These are phyloP conservation scores for Massariosphaeria phaeospora DNA, from an alignment of 495 filamentous ascomycete genomes.

Conservation along the genomic window DNA sequence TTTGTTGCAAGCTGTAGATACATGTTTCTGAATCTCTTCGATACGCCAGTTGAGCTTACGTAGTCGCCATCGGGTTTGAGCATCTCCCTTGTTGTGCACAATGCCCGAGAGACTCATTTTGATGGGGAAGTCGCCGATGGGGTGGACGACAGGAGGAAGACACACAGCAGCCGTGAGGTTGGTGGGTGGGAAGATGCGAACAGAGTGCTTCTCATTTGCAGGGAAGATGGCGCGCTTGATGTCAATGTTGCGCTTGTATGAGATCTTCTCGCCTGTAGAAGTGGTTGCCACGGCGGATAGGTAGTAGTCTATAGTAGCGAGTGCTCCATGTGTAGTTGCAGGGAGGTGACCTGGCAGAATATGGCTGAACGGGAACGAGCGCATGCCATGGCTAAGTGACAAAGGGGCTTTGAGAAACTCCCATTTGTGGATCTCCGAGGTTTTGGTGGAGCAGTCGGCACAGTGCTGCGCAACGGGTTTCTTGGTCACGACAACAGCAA, in stretches of 20 bases:
- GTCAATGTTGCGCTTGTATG: slow-evolving; percentile 57
- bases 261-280: slow-evolving; percentile 58
- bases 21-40: slow-evolving; percentile 73
- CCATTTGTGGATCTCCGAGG: slow-evolving; percentile 72
- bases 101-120: slow-evolving; percentile 76
- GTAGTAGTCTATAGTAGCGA: slow-evolving; percentile 73
- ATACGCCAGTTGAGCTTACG: slow-evolving; percentile 90
- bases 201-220: slow-evolving; percentile 65
- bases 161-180: slow-evolving; percentile 79
- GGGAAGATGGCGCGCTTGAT: slow-evolving; percentile 74
- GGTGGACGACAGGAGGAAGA: slow-evolving; percentile 77
- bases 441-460: slow-evolving; percentile 62
- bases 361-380: slow-evolving; percentile 88
- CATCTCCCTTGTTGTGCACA: slow-evolving; percentile 52
- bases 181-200: slow-evolving; percentile 94
- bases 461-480: slow-evolving; percentile 76
- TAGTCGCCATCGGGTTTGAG: slow-evolving; percentile 74
- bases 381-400: slow-evolving; percentile 50
- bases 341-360: slow-evolving; percentile 83
- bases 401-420: slow-evolving; percentile 65
- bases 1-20: slow-evolving; percentile 75
- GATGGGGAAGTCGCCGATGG: slow-evolving; percentile 76
- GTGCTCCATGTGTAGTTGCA: slow-evolving; percentile 65
- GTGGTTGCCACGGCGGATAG: slow-evolving; percentile 66
- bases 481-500: slow-evolving; percentile 63